phyloP scores from a whole-genome alignment of 2,329 filamentous ascomycete species.

The Colletotrichum sidae region DNA sequence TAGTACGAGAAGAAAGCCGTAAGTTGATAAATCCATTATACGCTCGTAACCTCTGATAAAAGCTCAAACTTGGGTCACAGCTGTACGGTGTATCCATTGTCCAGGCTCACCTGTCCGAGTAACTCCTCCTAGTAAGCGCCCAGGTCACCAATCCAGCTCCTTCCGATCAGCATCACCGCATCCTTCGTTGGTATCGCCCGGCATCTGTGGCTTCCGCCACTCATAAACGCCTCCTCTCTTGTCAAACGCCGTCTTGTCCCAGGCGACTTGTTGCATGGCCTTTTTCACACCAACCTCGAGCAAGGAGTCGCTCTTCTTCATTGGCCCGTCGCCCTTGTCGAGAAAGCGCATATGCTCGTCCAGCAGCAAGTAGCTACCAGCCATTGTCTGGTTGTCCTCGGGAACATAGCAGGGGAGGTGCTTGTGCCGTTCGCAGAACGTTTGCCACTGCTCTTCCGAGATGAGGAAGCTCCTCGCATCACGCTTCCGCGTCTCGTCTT shows the following conservation, averaged over 20 bases:
- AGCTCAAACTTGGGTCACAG: too few relatives aligned
- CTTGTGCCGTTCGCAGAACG: conserved; percentile 58
- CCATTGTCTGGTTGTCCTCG: conserved; percentile 64
- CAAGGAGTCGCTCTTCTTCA: conserved; percentile 48
- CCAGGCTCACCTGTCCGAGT: too few relatives aligned
- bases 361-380: conserved; percentile 61
- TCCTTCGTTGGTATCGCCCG: neutral
- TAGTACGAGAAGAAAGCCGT: too few relatives aligned
- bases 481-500: conserved; percentile 51
- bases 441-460: conserved; percentile 56
- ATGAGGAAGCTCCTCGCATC: conserved; percentile 59
- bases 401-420: conserved; percentile 57
- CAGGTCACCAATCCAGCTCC: conserved; percentile 12
- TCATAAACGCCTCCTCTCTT: conserved; percentile 61
- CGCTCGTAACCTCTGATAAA: too few relatives aligned
- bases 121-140: too few relatives aligned
- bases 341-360: conserved; percentile 65
- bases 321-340: conserved; percentile 52
- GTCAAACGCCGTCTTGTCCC: conserved; percentile 58
- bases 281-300: conserved; percentile 59
- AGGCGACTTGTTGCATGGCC: conserved; percentile 57
- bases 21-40: too few relatives aligned
- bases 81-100: too few relatives aligned
- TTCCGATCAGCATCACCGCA: conserved; percentile 4
- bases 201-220: conserved; percentile 49